Percentiles rank a stretch among this genome's conserved stretches.
phyloP scores from a whole-genome alignment of 78 protist genomes.

The Speleostelium caveatum region DNA sequence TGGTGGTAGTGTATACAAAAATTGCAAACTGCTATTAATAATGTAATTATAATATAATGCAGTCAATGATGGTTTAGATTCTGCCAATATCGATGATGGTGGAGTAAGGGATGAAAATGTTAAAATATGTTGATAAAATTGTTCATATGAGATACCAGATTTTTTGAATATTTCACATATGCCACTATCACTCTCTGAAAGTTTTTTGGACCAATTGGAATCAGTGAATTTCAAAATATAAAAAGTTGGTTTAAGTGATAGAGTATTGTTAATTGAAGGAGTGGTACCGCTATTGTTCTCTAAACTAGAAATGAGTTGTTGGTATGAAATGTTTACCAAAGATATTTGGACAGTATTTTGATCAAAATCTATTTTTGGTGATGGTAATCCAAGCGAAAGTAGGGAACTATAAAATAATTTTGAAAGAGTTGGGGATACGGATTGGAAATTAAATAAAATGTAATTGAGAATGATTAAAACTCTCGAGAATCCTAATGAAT shows the following conservation, averaged over 20 bases:
- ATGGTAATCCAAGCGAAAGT: background rate
- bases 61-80: slow-evolving; percentile 10
- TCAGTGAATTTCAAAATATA: slow-evolving; percentile 24
- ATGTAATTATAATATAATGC: slow-evolving; percentile 40
- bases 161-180: background rate
- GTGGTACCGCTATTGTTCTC: background rate
- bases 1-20: slow-evolving; percentile 32
- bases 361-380: background rate
- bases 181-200: background rate
- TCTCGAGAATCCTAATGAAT: slow-evolving; percentile 40
- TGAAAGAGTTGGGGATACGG: background rate
- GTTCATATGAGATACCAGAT: background rate
- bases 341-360: background rate
- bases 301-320: background rate
- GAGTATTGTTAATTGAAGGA: too few species aligned
- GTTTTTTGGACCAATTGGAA: background rate
- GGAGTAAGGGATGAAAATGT: slow-evolving; percentile 6
- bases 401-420: slow-evolving; percentile 3
- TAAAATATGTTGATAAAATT: background rate
- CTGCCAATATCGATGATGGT: background rate
- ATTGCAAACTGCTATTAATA: background rate
- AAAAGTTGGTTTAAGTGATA: background rate
- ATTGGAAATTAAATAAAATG: slow-evolving; percentile 18
- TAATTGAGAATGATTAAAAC: slow-evolving; percentile 27
- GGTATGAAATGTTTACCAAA: background rate